Percentiles rank a stretch among this genome's conserved stretches.
Conservation (phyloP, 768 basidiomycete species). For the Neoboletus subvelutipes region DNA sequence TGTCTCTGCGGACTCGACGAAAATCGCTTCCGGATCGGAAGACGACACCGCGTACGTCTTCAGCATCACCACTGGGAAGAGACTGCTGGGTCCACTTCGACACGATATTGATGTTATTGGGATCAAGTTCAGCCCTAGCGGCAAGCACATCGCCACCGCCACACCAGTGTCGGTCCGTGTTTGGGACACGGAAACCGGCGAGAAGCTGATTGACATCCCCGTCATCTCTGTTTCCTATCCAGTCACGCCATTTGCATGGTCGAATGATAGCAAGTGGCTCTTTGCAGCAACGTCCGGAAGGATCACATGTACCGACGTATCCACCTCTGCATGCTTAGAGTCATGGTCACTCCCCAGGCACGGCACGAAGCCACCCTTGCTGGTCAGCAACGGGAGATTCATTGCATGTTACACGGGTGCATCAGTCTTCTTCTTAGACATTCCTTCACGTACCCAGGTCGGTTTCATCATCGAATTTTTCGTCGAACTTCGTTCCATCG, state of each 20-base stretch:
- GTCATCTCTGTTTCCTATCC: not conserved
- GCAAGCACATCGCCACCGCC: not conserved
- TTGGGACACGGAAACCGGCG: not conserved
- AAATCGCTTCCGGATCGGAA: not conserved
- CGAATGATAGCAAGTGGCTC: not conserved
- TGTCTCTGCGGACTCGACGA: not conserved
- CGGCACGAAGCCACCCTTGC: not conserved
- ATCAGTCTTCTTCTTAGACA: not conserved
- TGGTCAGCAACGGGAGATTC: not conserved
- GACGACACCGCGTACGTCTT: not conserved
- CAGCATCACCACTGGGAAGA: not conserved
- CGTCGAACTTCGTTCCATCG: not conserved
- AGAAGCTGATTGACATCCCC: not conserved
- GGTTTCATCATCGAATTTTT: not conserved
- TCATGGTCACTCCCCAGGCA: not conserved
- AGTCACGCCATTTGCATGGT: not conserved
- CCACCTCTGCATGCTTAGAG: not conserved
- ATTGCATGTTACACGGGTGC: not conserved
- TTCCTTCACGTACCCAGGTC: not conserved
- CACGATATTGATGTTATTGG: not conserved
- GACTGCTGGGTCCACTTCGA: not conserved
- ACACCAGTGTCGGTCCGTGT: not conserved
- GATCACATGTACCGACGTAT: not conserved
- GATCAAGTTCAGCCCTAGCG: not conserved
- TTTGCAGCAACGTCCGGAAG: not conserved